Evolutionary conservation across 2,329 filamentous ascomycete genomes (phyloP), one percentile per base, ranked within the genome.

Genomic region (Aureobasidium melanogenum): DNA sequence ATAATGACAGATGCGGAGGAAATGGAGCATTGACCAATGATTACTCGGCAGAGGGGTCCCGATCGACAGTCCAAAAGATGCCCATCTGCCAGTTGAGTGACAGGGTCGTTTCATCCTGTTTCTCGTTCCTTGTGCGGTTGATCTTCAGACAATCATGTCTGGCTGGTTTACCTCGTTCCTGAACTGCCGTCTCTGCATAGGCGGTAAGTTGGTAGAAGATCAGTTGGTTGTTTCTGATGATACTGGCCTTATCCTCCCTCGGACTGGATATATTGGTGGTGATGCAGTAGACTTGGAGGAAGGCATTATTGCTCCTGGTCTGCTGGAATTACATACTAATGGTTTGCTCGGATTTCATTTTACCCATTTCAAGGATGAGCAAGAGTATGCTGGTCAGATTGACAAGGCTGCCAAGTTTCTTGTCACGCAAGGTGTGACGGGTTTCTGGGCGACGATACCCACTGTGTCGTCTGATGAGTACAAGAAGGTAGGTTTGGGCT

Each of bases 311-410:
- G 78, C 80, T 5, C 81, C 81, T 10, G 82, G 81, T 3, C 82
- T 81, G 65, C 70, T 83, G 24, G 81, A 84, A 63, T 68, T 84
- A 6, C 81, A 84, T 63, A 82, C 79, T 1, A 84, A 84, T 66
- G 79, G 79, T 56, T 70, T 77, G 52, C 74, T 76, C 67, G 80
- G 79, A 1, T 82, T 82, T 56, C 80, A 83, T 65, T 83, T 82
- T 62, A 80, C 80, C 1, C 75, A 79, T 61, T 80, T 76, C 63
- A 69, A 76, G 5, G 70, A 80, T 48, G 67, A 72, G 24, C 64
- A 68, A 38, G 71, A 69, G 61, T 82, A 81, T 68, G 66, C 66
- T 41, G 67, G 67, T 9, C 77, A 78, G 48, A 69, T 83, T 30
- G 70, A 77, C 22, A 73, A 74, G 34, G 74, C 79, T n/a, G 77